A percentile compares a stretch with the other conserved stretches of the same genome.
Evolutionary conservation across 2,329 filamentous ascomycete genomes (phyloP).

Genomic region (Sporothrix euskadiensis): DNA sequence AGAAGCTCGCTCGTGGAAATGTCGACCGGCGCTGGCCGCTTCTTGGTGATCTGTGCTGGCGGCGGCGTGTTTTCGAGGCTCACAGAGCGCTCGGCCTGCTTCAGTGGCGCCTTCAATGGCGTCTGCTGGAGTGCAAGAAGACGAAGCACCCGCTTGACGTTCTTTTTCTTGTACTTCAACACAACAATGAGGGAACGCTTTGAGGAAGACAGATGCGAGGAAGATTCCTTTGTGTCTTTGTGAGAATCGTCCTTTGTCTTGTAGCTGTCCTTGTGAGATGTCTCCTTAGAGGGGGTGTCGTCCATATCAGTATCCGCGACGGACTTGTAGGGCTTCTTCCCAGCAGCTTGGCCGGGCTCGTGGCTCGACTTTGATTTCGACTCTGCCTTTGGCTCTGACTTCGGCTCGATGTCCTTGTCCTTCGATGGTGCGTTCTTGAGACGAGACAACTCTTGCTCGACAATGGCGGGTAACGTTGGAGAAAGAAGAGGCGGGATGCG

Average conservation of each 20-base stretch:
- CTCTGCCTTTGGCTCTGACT: background rate
- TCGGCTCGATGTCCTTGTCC: slow-evolving; percentile 32
- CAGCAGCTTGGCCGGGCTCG: slow-evolving; percentile 39
- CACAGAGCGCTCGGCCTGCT: slow-evolving; percentile 43
- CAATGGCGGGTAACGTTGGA: slow-evolving; percentile 54
- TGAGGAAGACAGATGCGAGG: background rate
- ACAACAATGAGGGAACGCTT: slow-evolving; percentile 44
- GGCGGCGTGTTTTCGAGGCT: slow-evolving; percentile 46
- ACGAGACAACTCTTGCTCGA: slow-evolving; percentile 51
- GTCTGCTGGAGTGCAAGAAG: slow-evolving; percentile 50
- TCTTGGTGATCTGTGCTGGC: slow-evolving; percentile 46
- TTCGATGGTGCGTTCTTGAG: slow-evolving; percentile 39
- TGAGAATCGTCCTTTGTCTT: slow-evolving; percentile 31
- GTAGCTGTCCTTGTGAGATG: slow-evolving; percentile 27
- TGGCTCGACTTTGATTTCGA: slow-evolving; percentile 31
- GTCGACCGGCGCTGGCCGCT: slow-evolving; percentile 48
- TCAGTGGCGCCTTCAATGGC: slow-evolving; percentile 42
- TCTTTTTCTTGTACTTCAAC: slow-evolving; percentile 52
- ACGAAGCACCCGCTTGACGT: slow-evolving; percentile 48
- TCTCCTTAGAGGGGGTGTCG: slow-evolving; percentile 1
- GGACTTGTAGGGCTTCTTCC: slow-evolving; percentile 41
- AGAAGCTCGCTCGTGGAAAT: slow-evolving; percentile 36
- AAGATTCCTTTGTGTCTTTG: background rate
- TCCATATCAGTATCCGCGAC: slow-evolving; percentile 12
- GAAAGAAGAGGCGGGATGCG: slow-evolving; percentile 55